Base-by-base conservation (phyloP, 2,329 filamentous ascomycete species). In the Fusarium tupiense region DNA sequence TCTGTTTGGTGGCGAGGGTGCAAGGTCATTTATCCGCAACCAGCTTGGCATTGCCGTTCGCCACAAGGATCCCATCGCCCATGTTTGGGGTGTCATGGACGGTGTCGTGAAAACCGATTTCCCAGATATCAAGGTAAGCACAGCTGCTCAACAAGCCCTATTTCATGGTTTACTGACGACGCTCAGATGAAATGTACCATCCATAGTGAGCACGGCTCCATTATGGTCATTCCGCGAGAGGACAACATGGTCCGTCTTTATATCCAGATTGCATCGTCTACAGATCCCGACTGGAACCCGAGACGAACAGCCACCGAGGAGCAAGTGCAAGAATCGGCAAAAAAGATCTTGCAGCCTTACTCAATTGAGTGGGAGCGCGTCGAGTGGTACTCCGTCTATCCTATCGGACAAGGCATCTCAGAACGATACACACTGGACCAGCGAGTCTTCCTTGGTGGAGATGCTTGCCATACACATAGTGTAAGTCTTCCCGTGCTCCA, bases 381-480 rank as follows among this genome's bases (percentile, higher is more conserved):
- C 3, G 91, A 93, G 76, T 94, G 92, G 92, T 94, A 90, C 82
- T 93, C 92, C 1, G 92, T 92, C 5, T 94, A 94, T 76, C 91
- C 92, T 50, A 93, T 94, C 70, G 92, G 92, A 14, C 92, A 94
- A 80, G 91, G 92, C 1, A 91, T 93, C 40, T 88, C 92, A 4
- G 91, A 92, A 63, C 88, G 86, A 24, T 92, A 92, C 76, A 92
- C 91, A 1, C 82, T 91, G 57, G 88, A 93, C 67, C 87, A 92
- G 73, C 87, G 92, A 59, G 91, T 94, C 4, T 94, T 94, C 79
- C 86, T 95, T 35, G 92, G 91, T 19, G 93, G 93, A 44, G 93
- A 95, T 82, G 92, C 92, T n/a, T 94, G 91, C 75, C 93, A 95
- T 81, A 94, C 92, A 2, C 93, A 94, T 77, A 93, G 91, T 74